phyloP scores from a whole-genome alignment of 2,329 filamentous ascomycete species.

The Stemphylium beticola region DNA sequence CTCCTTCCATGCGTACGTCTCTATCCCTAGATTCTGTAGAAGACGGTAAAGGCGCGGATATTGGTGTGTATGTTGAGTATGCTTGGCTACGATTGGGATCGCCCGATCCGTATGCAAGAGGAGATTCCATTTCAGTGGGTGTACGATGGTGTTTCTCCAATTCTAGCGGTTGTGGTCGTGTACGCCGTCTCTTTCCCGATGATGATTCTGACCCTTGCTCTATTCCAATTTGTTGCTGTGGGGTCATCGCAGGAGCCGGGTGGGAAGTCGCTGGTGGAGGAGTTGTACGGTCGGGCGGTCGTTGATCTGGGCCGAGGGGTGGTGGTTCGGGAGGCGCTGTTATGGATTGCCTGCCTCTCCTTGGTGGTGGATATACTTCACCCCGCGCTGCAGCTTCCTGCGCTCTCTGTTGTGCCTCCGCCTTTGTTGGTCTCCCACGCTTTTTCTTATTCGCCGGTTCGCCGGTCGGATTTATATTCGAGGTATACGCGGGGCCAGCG shows the following conservation, averaged over 20 bases:
- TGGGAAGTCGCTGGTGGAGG: conserved; percentile 31
- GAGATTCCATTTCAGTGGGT: conserved; percentile 40
- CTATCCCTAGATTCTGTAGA: conserved; percentile 40
- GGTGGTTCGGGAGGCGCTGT: conserved; percentile 34
- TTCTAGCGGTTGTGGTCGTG: conserved; percentile 42
- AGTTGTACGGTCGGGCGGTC: conserved; percentile 35
- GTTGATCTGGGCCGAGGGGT: conserved; percentile 31
- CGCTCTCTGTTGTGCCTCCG: conserved; percentile 53
- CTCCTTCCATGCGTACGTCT: conserved; percentile 47
- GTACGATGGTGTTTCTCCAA: conserved; percentile 36
- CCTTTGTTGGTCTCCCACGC: conserved; percentile 56
- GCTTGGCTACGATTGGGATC: conserved; percentile 35
- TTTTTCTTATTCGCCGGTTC: conserved; percentile 54
- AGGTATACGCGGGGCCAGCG: conserved; percentile 37
- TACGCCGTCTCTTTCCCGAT: conserved; percentile 44
- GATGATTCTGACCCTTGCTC: conserved; percentile 43
- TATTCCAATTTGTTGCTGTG: conserved; percentile 35
- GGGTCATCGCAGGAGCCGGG: conserved; percentile 31
- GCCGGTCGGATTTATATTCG: conserved; percentile 35
- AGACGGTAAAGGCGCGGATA: conserved; percentile 45
- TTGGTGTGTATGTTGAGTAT: conserved; percentile 46
- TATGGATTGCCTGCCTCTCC: conserved; percentile 41
- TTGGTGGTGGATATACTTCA: conserved; percentile 48
- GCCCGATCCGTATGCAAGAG: conserved; percentile 36
- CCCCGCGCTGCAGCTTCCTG: conserved; percentile 49